Percentiles rank a stretch among this genome's conserved stretches.
phyloP scores from a whole-genome alignment of 257 asterid genomes.

The Solanum infundibuliforme region DNA sequence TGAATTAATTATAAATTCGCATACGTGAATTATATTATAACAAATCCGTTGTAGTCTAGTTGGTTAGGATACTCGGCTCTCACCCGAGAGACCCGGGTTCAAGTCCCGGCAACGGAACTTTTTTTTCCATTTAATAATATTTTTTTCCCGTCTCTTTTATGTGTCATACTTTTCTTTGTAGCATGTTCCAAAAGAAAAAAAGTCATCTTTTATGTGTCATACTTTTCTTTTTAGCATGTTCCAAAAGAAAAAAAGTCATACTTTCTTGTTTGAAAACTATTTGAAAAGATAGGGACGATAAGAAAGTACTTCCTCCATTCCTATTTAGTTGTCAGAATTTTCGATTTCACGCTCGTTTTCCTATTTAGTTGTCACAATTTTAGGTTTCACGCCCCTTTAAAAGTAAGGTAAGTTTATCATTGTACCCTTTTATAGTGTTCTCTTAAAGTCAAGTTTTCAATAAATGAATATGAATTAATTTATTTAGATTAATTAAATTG shows the following conservation, averaged over 20 bases:
- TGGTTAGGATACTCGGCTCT: conserved; percentile 99
- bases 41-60: conserved; percentile 88
- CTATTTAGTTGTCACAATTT: not conserved
- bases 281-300: not conserved
- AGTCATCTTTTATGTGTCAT: no score
- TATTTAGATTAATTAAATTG: no score
- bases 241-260: no score
- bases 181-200: no score
- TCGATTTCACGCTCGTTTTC: no score
- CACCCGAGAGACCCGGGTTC: conserved; percentile 99
- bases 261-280: not conserved
- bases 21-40: no score
- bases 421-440: not conserved
- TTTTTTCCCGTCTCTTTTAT: no score
- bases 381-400: not conserved
- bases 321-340: not conserved
- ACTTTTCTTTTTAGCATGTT: no score
- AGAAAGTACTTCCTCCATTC: not conserved
- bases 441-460: no score
- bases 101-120: conserved; percentile 59
- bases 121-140: no score
- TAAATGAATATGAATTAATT: no score
- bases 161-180: no score
- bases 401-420: not conserved
- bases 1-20: not conserved